phyloP scores from a whole-genome alignment of 2,329 filamentous ascomycete species.

The Ascochyta fabae region DNA sequence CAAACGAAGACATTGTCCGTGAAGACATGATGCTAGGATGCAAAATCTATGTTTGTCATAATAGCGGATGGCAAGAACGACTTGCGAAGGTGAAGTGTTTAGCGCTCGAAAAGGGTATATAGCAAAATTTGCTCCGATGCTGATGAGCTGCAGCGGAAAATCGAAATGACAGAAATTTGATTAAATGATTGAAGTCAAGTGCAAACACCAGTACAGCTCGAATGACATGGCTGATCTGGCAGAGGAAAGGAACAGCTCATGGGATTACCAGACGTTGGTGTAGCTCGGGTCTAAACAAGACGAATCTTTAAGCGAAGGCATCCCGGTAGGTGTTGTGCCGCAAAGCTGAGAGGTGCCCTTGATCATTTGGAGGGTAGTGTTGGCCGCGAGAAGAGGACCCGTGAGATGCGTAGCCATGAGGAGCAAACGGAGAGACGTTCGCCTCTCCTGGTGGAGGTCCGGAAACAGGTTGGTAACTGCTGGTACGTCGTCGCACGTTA shows the following conservation, averaged over 20 bases:
- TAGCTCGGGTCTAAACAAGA: neutral
- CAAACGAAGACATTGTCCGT: neutral
- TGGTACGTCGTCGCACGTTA: slow-evolving; percentile 48
- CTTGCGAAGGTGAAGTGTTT: neutral
- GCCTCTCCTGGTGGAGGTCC: slow-evolving; percentile 32
- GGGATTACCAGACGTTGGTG: neutral
- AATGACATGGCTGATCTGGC: neutral
- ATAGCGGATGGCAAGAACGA: neutral
- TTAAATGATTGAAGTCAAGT: neutral
- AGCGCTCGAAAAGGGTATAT: slow-evolving; percentile 16
- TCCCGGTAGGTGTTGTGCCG: slow-evolving; percentile 21
- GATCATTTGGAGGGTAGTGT: slow-evolving; percentile 20
- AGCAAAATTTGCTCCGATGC: slow-evolving; percentile 3
- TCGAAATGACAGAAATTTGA: neutral
- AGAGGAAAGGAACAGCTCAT: neutral
- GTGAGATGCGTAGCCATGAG: slow-evolving; percentile 24
- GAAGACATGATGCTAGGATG: slow-evolving; percentile 5
- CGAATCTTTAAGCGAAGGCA: slow-evolving; percentile 18
- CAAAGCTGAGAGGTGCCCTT: slow-evolving; percentile 9
- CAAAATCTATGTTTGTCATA: neutral
- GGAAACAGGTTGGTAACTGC: slow-evolving; percentile 42
- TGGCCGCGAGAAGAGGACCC: neutral
- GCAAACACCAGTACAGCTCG: neutral
- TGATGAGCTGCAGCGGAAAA: neutral
- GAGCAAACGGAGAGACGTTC: slow-evolving; percentile 25